Conservation (phyloP, 2,329 filamentous ascomycete genomes). For the Endothia cerciana region DNA sequence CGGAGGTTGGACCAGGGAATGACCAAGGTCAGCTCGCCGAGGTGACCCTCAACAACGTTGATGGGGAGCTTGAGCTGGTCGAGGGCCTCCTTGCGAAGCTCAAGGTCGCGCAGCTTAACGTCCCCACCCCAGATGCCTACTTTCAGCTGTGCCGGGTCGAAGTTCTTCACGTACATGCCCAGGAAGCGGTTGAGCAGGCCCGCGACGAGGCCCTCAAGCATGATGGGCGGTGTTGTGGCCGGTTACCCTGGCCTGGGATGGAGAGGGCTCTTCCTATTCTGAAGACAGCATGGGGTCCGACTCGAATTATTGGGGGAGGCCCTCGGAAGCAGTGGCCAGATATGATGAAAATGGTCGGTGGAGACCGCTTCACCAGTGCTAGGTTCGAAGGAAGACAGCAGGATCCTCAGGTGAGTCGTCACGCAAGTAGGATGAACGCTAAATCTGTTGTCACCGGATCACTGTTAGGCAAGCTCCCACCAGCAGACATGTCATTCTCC, state of each 20-base stretch:
- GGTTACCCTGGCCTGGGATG: conserved; percentile 73
- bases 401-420: neutral
- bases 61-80: conserved; percentile 96
- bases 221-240: conserved; percentile 60
- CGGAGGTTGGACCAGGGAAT: conserved; percentile 98
- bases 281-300: conserved; percentile 22
- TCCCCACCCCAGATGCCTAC: conserved; percentile 99
- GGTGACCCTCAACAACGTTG: conserved; percentile 93
- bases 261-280: conserved; percentile 12
- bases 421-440: neutral
- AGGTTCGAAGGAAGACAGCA: neutral
- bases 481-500: neutral
- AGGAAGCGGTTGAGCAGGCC: conserved; percentile 98
- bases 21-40: conserved; percentile 86
- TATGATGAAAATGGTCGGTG: neutral
- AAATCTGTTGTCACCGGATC: neutral
- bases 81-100: conserved; percentile 90
- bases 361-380: neutral
- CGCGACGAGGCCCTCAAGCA: conserved; percentile 97
- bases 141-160: conserved; percentile 96
- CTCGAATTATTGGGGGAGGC: conserved; percentile 3
- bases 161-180: conserved; percentile 99
- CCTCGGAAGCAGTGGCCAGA: neutral
- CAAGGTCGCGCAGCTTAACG: conserved; percentile 90
- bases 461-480: neutral